These are phyloP conservation scores for Secale cereale DNA, from an alignment of 176 grass and related monocot species.

Conservation along the genomic window DNA sequence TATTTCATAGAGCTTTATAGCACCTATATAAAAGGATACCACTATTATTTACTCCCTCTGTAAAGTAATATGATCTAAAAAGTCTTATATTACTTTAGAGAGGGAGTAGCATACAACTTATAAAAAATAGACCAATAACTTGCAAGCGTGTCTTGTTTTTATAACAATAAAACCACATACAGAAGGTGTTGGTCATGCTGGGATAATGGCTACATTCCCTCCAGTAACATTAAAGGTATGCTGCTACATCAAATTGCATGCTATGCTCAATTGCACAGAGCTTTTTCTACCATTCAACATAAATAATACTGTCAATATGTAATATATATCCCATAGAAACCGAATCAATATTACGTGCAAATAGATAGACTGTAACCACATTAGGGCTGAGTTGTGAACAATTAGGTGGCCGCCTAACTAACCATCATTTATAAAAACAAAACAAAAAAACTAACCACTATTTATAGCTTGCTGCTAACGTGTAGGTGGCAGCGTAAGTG, in stretches of 20 bases:
- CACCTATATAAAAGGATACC: not conserved
- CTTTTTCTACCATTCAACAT: not conserved
- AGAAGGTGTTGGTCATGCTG: not conserved
- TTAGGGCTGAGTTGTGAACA: not conserved
- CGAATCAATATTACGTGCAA: not conserved
- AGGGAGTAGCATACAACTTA: not conserved
- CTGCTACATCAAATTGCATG: slow-evolving; percentile 1
- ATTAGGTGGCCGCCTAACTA: not conserved
- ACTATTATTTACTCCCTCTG: not conserved
- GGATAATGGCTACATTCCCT: not conserved
- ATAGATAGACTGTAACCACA: not conserved
- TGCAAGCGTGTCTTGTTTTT: not conserved
- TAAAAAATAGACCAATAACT: not conserved
- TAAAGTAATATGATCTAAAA: no score
- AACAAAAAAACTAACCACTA: not conserved
- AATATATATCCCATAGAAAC: not conserved
- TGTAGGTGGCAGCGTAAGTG: not conserved
- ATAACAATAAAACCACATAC: not conserved
- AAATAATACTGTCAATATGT: not conserved
- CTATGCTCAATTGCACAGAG: not conserved
- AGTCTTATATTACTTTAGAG: no score
- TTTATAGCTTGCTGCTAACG: not conserved
- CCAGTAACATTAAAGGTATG: not conserved
- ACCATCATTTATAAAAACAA: no score
- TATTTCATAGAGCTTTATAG: not conserved